phyloP scores from a whole-genome alignment of 306 rosid species.

The Notholithocarpus densiflorus region DNA sequence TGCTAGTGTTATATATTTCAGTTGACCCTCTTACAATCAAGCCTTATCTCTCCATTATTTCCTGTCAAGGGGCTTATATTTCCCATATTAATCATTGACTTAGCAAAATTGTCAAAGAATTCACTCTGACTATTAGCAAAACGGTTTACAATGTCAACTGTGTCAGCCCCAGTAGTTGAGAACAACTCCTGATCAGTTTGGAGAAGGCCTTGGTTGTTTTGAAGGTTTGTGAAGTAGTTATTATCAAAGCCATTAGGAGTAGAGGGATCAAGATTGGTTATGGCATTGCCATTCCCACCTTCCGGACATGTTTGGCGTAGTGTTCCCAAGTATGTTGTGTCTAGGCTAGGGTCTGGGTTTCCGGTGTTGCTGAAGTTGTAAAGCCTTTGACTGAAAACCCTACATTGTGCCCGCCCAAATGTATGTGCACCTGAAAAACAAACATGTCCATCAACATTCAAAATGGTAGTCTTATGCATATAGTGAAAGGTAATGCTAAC shows the following conservation, averaged over 20 bases:
- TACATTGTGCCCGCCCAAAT: conserved; percentile 38
- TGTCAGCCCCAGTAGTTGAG: conserved; percentile 28
- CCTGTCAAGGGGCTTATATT: conserved; percentile 34
- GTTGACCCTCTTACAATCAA: conserved; percentile 35
- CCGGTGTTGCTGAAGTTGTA: conserved; percentile 19
- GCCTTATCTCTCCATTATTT: conserved; percentile 37
- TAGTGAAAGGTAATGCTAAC: too few relatives aligned
- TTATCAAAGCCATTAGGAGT: conserved; percentile 37
- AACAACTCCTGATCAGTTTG: conserved; percentile 39
- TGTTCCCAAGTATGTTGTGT: conserved; percentile 22
- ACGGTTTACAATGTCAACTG: conserved; percentile 22
- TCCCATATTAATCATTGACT: conserved; percentile 48
- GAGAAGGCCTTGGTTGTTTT: conserved; percentile 33
- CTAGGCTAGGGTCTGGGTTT: conserved; percentile 29
- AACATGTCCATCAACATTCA: too few relatives aligned
- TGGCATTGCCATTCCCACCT: neutral
- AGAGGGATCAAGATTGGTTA: conserved; percentile 30
- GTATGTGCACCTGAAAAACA: conserved; percentile 41
- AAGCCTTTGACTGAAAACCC: conserved; percentile 7
- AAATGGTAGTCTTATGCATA: neutral
- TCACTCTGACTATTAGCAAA: conserved; percentile 32
- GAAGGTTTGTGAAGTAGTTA: conserved; percentile 45
- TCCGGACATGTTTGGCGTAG: conserved; percentile 38
- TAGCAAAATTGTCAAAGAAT: conserved; percentile 32
- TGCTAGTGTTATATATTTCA: neutral